These are phyloP conservation scores for Neodidymelliopsis sp. DNA, from an alignment of 2,329 filamentous ascomycete genomes.

Conservation along the genomic window DNA sequence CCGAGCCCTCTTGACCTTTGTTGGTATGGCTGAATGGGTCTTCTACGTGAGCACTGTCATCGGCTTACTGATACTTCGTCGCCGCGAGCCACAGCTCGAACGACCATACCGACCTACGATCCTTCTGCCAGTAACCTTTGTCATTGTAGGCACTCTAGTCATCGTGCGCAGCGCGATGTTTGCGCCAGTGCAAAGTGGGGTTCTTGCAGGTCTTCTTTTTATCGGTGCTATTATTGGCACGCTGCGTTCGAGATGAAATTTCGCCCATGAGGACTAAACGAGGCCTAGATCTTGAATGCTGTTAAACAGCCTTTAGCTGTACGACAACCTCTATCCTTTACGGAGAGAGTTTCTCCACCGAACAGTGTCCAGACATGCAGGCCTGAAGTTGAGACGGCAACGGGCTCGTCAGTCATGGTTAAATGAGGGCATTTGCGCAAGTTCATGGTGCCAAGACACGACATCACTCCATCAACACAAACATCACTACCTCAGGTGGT, in stretches of 20 bases:
- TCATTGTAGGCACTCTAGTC: slow-evolving; percentile 66
- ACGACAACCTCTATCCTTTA: too few relatives aligned
- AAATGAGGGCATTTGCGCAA: slow-evolving; percentile 20
- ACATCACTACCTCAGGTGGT: background rate
- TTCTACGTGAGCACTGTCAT: slow-evolving; percentile 71
- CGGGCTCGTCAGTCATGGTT: background rate
- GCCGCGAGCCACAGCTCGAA: slow-evolving; percentile 61
- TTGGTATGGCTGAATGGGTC: slow-evolving; percentile 57
- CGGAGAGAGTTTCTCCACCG: background rate
- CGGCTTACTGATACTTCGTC: slow-evolving; percentile 64
- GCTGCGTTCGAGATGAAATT: slow-evolving; percentile 23
- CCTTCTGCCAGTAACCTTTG: slow-evolving; percentile 61
- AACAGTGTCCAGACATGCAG: background rate
- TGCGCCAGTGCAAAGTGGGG: slow-evolving; percentile 61
- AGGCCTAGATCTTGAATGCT: too few relatives aligned
- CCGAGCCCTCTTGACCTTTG: slow-evolving; percentile 64
- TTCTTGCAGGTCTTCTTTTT: slow-evolving; percentile 61
- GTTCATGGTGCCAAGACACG: slow-evolving; percentile 7
- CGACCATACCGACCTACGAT: slow-evolving; percentile 65
- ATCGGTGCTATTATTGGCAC: slow-evolving; percentile 55
- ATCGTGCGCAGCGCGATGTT: slow-evolving; percentile 67
- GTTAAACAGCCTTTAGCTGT: too few relatives aligned
- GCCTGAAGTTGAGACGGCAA: background rate
- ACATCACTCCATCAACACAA: background rate
- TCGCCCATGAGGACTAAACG: too few relatives aligned